Base-by-base conservation (phyloP, 768 basidiomycete genomes). In the Podaxis sp. region DNA sequence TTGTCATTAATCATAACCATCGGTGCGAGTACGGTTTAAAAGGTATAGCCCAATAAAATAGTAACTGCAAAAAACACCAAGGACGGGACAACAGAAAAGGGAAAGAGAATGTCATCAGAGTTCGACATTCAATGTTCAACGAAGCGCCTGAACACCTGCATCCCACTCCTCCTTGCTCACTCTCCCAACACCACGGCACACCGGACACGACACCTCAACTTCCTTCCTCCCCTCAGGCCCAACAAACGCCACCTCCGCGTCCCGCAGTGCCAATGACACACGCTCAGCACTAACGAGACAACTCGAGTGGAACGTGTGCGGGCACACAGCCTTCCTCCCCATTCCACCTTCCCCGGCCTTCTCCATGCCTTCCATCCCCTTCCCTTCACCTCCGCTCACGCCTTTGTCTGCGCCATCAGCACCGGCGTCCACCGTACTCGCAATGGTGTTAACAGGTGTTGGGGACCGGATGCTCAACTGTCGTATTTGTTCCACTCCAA, bases 181-280 rank as follows among this genome's bases (percentile, higher is more conserved):
- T 60, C 73, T 77, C 15, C 91, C 91, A n/a, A 78, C 77, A 41
- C 80, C 80, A 53, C 90, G 73, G 68, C 91, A 93, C 6, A 89
- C 81, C 1, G 89, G 87, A 71, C 91, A 93, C 17, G 84, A 82
- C n/a, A 91, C 88, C 69, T 89, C 85, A 0, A 91, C 84, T 63
- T 74, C 72, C 13, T 71, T 72, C 25, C 33, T 25, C 27, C 71
- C 73, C 64, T 68, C 67, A 24, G 61, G 56, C 24, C 75, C 77
- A 1, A 71, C 67, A 50, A 77, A 72, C 58, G 71, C 73, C 37
- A 76, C 79, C 57, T 83, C 80, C 12, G 76, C 80, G 24, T 86
- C 88, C 75, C 82, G 83, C n/a, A 87, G 78, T 7, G 88, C 83
- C 78, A 87, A 77, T 12, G 87, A 82, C 78, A 87, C 75, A 65